phyloP scores from a whole-genome alignment of 345 rosid genomes.

The Diplotaxis tenuifolia region DNA sequence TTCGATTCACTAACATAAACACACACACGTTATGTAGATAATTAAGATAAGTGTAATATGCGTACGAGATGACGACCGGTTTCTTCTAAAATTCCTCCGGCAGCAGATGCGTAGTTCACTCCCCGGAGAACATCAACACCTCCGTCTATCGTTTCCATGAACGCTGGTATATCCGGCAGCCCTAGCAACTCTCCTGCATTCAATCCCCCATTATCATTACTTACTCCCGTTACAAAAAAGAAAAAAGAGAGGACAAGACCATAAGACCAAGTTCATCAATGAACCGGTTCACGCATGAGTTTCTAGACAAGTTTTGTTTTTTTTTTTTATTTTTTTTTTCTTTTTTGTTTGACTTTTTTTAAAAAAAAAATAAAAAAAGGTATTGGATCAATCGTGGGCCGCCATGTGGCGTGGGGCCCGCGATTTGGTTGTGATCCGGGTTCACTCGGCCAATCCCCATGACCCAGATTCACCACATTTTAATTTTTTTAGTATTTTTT shows the following conservation, averaged over 20 bases:
- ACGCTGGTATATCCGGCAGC: slow-evolving; percentile 65
- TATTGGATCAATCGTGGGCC: too few relatives aligned
- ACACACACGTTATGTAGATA: not conserved
- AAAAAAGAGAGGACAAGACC: not conserved
- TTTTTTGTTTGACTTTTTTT: too few relatives aligned
- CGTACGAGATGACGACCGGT: slow-evolving; percentile 55
- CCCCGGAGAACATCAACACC: slow-evolving; percentile 48
- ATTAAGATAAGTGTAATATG: not conserved
- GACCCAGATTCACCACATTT: too few relatives aligned
- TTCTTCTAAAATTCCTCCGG: slow-evolving; percentile 74
- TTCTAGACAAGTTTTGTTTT: too few relatives aligned
- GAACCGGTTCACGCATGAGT: too few relatives aligned
- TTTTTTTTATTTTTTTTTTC: too few relatives aligned
- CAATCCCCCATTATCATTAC: not conserved
- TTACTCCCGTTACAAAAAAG: not conserved
- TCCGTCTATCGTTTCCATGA: slow-evolving; percentile 38
- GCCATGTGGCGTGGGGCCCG: too few relatives aligned
- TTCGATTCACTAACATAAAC: not conserved
- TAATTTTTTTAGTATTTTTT: too few relatives aligned
- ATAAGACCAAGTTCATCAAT: too few relatives aligned
- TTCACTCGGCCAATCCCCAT: too few relatives aligned
- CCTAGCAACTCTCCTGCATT: slow-evolving; percentile 58
- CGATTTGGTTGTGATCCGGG: too few relatives aligned
- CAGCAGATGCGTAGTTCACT: slow-evolving; percentile 87
- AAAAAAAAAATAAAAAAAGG: too few relatives aligned